Percentiles rank a stretch among this genome's conserved stretches.
These are phyloP conservation scores for Bruguiera sexangula DNA, from an alignment of 345 rosid genomes.

Conservation along the genomic window DNA sequence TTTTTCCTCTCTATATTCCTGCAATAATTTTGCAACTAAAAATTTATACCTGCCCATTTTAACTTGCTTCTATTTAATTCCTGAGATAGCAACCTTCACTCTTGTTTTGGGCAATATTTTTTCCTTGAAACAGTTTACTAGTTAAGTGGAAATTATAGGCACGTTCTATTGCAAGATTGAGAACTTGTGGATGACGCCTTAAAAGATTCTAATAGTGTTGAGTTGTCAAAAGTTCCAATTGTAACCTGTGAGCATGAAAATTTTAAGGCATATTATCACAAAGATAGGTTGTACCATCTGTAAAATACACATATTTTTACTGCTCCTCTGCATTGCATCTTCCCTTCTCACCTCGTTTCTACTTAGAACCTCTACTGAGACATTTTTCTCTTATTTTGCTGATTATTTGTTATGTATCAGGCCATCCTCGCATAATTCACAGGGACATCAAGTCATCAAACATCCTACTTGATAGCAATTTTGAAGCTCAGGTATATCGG, in stretches of 20 bases:
- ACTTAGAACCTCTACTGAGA: neutral
- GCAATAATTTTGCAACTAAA: neutral
- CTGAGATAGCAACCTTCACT: neutral
- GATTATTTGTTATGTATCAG: conserved; percentile 32
- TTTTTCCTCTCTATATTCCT: conserved; percentile 21
- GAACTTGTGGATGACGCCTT: no score
- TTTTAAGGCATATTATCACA: no score
- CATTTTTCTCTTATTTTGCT: conserved; percentile 2
- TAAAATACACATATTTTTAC: no score
- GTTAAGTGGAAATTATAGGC: conserved; percentile 9
- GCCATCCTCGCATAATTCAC: conserved; percentile 98
- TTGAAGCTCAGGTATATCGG: conserved; percentile 76
- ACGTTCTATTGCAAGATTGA: neutral
- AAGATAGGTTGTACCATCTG: no score
- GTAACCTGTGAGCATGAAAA: no score
- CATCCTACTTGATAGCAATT: conserved; percentile 80
- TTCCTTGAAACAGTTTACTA: neutral
- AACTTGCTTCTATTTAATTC: neutral
- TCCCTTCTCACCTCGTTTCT: neutral
- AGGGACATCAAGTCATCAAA: conserved; percentile 97
- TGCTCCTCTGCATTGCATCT: neutral
- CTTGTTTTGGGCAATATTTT: neutral
- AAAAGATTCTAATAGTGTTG: no score
- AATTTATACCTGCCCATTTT: neutral
- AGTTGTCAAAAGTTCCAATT: no score